Conservation (phyloP, 2,329 filamentous ascomycete species). For the Fusarium sterilihyphosum region DNA sequence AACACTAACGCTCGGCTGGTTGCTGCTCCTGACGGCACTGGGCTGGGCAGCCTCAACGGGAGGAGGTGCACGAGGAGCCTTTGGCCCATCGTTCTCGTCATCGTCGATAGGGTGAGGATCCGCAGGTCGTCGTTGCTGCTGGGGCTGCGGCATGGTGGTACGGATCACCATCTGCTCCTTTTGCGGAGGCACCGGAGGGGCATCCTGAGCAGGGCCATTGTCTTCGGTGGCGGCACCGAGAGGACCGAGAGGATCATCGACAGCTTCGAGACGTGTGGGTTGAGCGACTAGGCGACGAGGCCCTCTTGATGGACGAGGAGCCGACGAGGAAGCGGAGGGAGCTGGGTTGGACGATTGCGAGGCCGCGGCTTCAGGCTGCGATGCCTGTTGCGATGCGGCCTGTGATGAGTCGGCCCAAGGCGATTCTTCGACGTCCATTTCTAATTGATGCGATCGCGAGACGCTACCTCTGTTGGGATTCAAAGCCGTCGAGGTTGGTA, state of each 20-base stretch:
- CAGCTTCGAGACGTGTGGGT: constrained; percentile 80
- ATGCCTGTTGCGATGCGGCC: constrained; percentile 47
- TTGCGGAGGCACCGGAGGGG: constrained; percentile 74
- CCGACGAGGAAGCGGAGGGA: constrained; percentile 44
- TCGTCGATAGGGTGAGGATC: constrained; percentile 76
- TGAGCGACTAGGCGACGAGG: constrained; percentile 76
- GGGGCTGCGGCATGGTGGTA: constrained; percentile 62
- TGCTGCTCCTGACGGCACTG: constrained; percentile 61
- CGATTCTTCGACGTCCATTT: constrained; percentile 63
- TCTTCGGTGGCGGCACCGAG: constrained; percentile 72
- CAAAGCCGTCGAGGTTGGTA: not conserved
- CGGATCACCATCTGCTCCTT: constrained; percentile 73
- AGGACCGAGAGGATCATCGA: constrained; percentile 80
- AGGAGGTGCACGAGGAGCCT: constrained; percentile 71
- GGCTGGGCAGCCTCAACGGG: constrained; percentile 68
- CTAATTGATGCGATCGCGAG: constrained; percentile 18
- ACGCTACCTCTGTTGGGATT: constrained; percentile 16
- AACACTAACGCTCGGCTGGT: constrained; percentile 83
- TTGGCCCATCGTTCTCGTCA: constrained; percentile 68
- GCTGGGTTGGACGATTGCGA: constrained; percentile 45
- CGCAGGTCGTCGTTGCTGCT: constrained; percentile 56
- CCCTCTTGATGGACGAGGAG: constrained; percentile 57
- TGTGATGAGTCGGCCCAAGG: constrained; percentile 62
- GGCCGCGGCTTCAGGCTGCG: constrained; percentile 43
- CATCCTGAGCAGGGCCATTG: constrained; percentile 52